These are phyloP conservation scores for Kodamaea ohmeri DNA, from an alignment of 1,139 yeast genomes.

Conservation along the genomic window DNA sequence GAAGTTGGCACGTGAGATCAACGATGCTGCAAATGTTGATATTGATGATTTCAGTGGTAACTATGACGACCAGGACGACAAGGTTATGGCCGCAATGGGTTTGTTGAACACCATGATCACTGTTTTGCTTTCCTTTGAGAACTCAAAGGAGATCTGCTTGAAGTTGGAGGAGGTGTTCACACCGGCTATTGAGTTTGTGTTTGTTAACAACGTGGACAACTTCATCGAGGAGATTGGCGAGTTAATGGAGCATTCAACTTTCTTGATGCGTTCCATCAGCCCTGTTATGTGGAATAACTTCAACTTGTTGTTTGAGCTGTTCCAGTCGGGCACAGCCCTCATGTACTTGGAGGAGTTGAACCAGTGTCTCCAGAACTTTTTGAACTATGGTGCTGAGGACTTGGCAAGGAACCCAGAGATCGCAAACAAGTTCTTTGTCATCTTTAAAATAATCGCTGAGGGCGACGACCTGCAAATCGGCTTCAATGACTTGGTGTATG, in stretches of 20 bases:
- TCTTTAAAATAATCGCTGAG: constrained; percentile 38
- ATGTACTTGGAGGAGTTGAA: constrained; percentile 73
- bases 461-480: constrained; percentile 40
- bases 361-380: constrained; percentile 72
- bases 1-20: constrained; percentile 67
- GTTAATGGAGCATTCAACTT: constrained; percentile 81
- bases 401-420: constrained; percentile 34
- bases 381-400: constrained; percentile 65
- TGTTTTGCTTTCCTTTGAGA: constrained; percentile 82
- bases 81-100: constrained; percentile 86
- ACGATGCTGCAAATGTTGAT: constrained; percentile 55
- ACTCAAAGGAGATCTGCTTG: constrained; percentile 62
- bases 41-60: constrained; percentile 37
- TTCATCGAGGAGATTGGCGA: constrained; percentile 82
- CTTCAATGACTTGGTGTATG: constrained; percentile 47
- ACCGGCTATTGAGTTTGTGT: constrained; percentile 70
- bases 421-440: constrained; percentile 25
- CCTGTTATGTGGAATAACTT: constrained; percentile 77
- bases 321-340: constrained; percentile 54
- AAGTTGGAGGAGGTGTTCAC: constrained; percentile 69
- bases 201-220: constrained; percentile 66
- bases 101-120: constrained; percentile 84
- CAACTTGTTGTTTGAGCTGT: constrained; percentile 50
- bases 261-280: constrained; percentile 66
- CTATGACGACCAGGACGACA: constrained; percentile 61